These are phyloP conservation scores for Mycena alexandri DNA, from an alignment of 768 basidiomycete genomes.

Conservation along the genomic window DNA sequence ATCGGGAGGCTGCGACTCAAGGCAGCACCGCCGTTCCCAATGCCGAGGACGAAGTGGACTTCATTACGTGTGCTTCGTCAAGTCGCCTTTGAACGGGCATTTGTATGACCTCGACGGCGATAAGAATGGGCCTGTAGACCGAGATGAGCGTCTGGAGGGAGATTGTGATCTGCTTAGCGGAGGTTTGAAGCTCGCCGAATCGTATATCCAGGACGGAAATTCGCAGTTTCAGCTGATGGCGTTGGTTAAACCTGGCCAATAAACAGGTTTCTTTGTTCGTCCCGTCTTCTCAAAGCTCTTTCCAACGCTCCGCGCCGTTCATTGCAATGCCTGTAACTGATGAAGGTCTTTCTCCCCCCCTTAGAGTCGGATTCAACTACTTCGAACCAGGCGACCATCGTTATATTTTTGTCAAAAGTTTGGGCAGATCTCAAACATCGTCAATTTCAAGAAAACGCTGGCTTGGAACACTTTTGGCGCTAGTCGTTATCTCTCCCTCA, in stretches of 20 bases:
- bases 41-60: constrained; percentile 46
- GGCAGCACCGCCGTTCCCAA: constrained; percentile 47
- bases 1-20: constrained; percentile 46
- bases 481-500: no score
- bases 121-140: constrained; percentile 49
- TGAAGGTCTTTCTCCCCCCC: no score
- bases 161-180: constrained; percentile 42
- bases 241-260: constrained; percentile 1
- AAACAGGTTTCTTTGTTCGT: no score
- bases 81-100: constrained; percentile 43
- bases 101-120: constrained; percentile 52
- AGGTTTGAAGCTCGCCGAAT: constrained; percentile 27
- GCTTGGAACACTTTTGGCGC: no score
- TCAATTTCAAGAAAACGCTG: no score
- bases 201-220: constrained; percentile 9
- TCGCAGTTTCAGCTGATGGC: constrained; percentile 27
- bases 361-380: no score
- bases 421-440: no score
- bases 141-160: constrained; percentile 34
- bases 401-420: no score
- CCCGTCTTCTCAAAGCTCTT: no score
- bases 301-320: no score
- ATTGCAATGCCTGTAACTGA: no score
- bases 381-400: no score
- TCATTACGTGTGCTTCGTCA: constrained; percentile 52